Percentiles rank a stretch among this genome's conserved stretches.
Conservation (phyloP, 495 filamentous ascomycete genomes). For the Neurospora sp. region DNA sequence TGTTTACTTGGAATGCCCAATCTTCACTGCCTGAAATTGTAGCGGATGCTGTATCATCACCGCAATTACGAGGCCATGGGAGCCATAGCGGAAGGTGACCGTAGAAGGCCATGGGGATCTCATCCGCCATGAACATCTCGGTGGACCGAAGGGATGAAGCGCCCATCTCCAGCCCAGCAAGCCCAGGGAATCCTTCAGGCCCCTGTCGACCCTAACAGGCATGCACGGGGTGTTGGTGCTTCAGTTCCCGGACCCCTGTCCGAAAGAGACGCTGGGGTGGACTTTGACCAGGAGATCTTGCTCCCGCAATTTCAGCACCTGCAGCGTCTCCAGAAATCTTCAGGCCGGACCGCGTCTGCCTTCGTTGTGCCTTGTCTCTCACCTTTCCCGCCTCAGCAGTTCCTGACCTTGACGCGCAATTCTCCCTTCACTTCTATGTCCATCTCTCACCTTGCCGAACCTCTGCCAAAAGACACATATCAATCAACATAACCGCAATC, state of each 20-base stretch:
- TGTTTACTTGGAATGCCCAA: not conserved
- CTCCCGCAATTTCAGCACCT: slow-evolving; percentile 7
- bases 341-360: not conserved
- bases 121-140: not conserved
- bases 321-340: slow-evolving; percentile 6
- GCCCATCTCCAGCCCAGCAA: slow-evolving; percentile 6
- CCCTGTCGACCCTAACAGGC: slow-evolving; percentile 1
- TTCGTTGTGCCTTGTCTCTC: not conserved
- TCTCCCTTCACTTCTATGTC: slow-evolving; percentile 10
- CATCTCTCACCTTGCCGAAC: not conserved
- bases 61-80: not conserved
- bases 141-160: not conserved
- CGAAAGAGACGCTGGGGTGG: not conserved
- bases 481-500: not conserved
- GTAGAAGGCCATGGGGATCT: not conserved
- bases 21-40: not conserved
- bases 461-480: slow-evolving; percentile 1
- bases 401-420: slow-evolving; percentile 13
- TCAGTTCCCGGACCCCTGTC: not conserved
- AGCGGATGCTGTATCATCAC: not conserved
- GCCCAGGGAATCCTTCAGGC: not conserved
- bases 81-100: not conserved
- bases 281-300: slow-evolving; percentile 1
- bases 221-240: not conserved
- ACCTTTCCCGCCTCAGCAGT: slow-evolving; percentile 7